Evolutionary conservation across 352 stramenopile species (phyloP), one percentile per base, ranked within the genome.

Genomic region (Elongisporangium prolatum): DNA sequence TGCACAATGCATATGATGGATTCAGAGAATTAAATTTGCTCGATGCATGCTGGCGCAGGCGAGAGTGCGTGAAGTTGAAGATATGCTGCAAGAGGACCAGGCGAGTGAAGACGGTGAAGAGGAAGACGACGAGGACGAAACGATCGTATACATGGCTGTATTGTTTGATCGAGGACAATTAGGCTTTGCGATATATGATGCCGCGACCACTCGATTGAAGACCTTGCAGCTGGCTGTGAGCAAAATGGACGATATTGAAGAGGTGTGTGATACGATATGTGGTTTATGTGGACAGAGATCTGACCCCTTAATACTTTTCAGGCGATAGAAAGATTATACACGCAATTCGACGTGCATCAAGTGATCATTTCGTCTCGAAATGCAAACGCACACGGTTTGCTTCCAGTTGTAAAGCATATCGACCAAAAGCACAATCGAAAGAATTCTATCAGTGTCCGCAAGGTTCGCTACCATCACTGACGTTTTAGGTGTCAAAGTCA

Each of bases 141-240:
- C 83, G 54, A 28, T 87, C 10, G 61, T 90, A 22, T 89, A 82
- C 62, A 87, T 91, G 77, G 74, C 84, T 1, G 44, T 93, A 24
- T 68, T 91, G 10, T 81, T 80, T 52, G 84, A 95, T 38, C 76
- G 75, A 66, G 70, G 69, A 20, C 68, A 84, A 25, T 54, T 95
- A 2, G 84, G 84, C 11, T 73, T 89, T 21, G 83, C 84, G 3
- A 89, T 92, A 21, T 96, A 84, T 55, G 82, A 96, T 54, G 80
- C 74, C 0, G 50, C 78, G 21, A 83, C 75, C 18, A 77, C 86
- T n/a, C 75, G 67, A 40, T 50, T 96, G 21, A 88, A 82, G 52
- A 90, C 72, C 2, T 24, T 91, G 57, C 77, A 91, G 24, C 48
- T 88, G 14, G 54, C 61, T 21, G 69, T 91, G 48, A 21, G 51